These are phyloP conservation scores for Pelargonium fulgidum DNA, from an alignment of 441 rosid species.

Conservation along the genomic window DNA sequence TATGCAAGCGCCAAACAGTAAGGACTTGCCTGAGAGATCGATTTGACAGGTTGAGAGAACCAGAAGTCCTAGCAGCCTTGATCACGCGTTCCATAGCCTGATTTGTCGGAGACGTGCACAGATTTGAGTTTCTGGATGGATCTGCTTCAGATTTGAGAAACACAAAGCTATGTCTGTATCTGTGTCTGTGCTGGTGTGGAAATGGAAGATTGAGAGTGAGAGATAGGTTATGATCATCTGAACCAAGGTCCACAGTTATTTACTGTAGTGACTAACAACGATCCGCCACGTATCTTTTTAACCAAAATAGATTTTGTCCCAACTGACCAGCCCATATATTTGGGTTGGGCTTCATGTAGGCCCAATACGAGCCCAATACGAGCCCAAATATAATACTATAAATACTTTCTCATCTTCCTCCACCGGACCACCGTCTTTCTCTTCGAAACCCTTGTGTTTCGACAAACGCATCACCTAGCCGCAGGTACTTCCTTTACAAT, in stretches of 20 bases:
- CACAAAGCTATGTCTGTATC: not conserved
- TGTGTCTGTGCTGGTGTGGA: not conserved
- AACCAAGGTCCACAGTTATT: too few species aligned
- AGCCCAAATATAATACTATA: not conserved
- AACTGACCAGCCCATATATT: too few species aligned
- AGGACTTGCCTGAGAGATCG: conserved; percentile 65
- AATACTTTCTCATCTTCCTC: not conserved
- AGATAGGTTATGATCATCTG: not conserved
- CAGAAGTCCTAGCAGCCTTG: conserved; percentile 76
- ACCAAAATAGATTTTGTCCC: too few species aligned
- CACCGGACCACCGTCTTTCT: not conserved
- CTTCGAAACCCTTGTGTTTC: conserved; percentile 10
- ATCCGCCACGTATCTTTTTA: too few species aligned
- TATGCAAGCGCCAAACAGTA: not conserved
- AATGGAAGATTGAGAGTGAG: conserved; percentile 3
- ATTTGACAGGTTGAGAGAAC: conserved; percentile 88
- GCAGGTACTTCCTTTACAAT: not conserved
- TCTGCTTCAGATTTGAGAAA: not conserved
- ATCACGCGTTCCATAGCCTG: conserved; percentile 65
- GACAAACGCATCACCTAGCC: not conserved
- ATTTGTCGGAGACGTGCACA: not conserved
- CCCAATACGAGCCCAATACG: conserved; percentile 6
- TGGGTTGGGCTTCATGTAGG: not conserved
- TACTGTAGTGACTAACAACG: too few species aligned
- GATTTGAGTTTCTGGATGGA: not conserved